A percentile compares a stretch with the other conserved stretches of the same genome.
phyloP scores from a whole-genome alignment of 2,329 filamentous ascomycete species.

The Madurella fahalii region DNA sequence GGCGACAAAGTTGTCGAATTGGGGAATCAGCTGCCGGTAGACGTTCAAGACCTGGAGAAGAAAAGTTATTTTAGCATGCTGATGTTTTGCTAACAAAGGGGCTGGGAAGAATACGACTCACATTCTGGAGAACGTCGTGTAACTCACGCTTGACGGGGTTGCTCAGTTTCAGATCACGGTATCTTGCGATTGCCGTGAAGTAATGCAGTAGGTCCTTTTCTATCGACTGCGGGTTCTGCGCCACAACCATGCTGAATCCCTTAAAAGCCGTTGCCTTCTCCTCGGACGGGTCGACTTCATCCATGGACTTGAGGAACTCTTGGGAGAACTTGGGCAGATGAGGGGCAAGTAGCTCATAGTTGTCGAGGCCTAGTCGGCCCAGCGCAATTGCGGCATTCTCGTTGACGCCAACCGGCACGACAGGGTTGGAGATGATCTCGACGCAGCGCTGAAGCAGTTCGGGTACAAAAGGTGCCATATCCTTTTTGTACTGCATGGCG shows the following conservation, averaged over 20 bases:
- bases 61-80: conserved; percentile 8
- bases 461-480: conserved; percentile 72
- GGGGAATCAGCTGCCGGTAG: conserved; percentile 57
- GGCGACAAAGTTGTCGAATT: conserved; percentile 52
- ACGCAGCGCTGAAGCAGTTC: conserved; percentile 73
- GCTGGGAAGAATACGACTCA: conserved; percentile 39
- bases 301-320: conserved; percentile 77
- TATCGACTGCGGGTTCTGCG: conserved; percentile 86
- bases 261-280: conserved; percentile 93
- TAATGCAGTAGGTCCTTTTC: conserved; percentile 79
- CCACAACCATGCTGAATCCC: conserved; percentile 81
- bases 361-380: conserved; percentile 78
- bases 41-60: conserved; percentile 45
- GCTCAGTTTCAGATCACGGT: conserved; percentile 59
- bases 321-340: conserved; percentile 76
- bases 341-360: conserved; percentile 70
- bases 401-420: conserved; percentile 78
- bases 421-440: conserved; percentile 78
- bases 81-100: background rate
- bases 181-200: conserved; percentile 78
- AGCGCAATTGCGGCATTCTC: conserved; percentile 95
- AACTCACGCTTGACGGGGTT: conserved; percentile 62
- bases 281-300: conserved; percentile 79
- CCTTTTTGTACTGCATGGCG: conserved; percentile 69
- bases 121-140: conserved; percentile 70